Evolutionary conservation across 1,284 basidiomycete genomes (phyloP), one percentile per base, ranked within the genome.

Genomic region (Cryptococcus sp.): DNA sequence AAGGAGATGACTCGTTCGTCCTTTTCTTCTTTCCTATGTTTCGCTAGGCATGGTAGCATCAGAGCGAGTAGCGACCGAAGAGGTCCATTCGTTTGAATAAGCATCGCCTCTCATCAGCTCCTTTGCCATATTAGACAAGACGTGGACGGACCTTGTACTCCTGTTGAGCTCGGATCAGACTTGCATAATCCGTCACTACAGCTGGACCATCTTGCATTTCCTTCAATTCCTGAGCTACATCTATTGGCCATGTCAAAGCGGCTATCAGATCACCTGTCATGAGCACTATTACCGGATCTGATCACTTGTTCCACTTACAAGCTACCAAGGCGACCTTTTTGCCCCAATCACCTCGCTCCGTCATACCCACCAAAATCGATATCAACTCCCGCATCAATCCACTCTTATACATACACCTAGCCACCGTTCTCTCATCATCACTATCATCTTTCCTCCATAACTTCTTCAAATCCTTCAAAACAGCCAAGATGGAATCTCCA

Each of bases 201-300:
- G 87, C 85, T 24, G 82, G 85, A 47, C 89, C 86, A 50, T 78
- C 79, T 65, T 90, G 86, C 46, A 92, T 80, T 67, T 96, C 92
- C 67, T 87, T 88, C 55, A 97, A 78, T 74, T 97, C 93, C 63
- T 88, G 85, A 1, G 88, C 87, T 54, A 96, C 78, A 74, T 97
- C 89, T 54, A 97, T 93, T 1, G 93, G 93, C 92, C 92, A 97
- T 3, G 91, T 97, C 85, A 97, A 87, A 0, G 91, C 91, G 0
- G 89, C 88, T 65, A 94, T 85, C 23, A 97, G 78, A 69, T 97
- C 93, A 7, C 84, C 78, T 79, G 57, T 16, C 21, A 7, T 21
- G 7, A 14, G 14, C 3, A 1, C 45, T 23, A 23, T 16, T 40
- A 18, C 16, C 45, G 14, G 43, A 24, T 13, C 25, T 19, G 41